Evolutionary conservation across 140 eudicot species (phyloP), one percentile per base, ranked within the genome.

Genomic region (Cichorium intybus): DNA sequence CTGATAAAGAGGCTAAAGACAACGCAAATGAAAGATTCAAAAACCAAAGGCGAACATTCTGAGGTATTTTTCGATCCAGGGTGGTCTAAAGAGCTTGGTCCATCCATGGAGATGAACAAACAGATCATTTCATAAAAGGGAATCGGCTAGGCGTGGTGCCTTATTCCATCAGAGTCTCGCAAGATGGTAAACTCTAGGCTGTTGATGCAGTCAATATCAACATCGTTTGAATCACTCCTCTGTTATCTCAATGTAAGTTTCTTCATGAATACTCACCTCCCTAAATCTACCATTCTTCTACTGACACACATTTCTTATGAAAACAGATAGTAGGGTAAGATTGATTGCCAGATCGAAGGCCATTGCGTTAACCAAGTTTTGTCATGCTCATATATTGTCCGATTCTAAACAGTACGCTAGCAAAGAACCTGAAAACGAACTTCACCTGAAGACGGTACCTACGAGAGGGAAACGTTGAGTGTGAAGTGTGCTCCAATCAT

Each of bases 301-400:
- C 5, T 58, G 15, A 14, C 5, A 43, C 18, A 15, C 49, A 15
- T 14, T 43, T 43, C n/a, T 67, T 78, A 55, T 73, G 46, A 34
- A 37, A 68, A 77, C 82, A 93, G 99, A 93, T 77, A 93, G 99
- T 63, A 82, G 99, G 77, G 97, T 94, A 41, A 84, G 99, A 71
- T 75, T 93, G 76, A 83, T 93, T 64, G 99, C 99, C 16, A 97
- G 99, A n/a, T 93, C 99, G n/a, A n/a, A n/a, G n/a, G n/a, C n/a
- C n/a, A n/a, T n/a, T n/a, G n/a, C n/a, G n/a, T n/a, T n/a, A n/a
- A n/a, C n/a, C n/a, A n/a, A n/a, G n/a, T n/a, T n/a, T n/a, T n/a
- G n/a, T n/a, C n/a, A n/a, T n/a, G n/a, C n/a, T n/a, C n/a, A n/a
- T n/a, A n/a, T n/a, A n/a, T n/a, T n/a, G n/a, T n/a, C n/a, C n/a